Evolutionary conservation across 768 basidiomycete species (phyloP), one percentile per base, ranked within the genome.

Genomic region (Floccularia luteovirens): DNA sequence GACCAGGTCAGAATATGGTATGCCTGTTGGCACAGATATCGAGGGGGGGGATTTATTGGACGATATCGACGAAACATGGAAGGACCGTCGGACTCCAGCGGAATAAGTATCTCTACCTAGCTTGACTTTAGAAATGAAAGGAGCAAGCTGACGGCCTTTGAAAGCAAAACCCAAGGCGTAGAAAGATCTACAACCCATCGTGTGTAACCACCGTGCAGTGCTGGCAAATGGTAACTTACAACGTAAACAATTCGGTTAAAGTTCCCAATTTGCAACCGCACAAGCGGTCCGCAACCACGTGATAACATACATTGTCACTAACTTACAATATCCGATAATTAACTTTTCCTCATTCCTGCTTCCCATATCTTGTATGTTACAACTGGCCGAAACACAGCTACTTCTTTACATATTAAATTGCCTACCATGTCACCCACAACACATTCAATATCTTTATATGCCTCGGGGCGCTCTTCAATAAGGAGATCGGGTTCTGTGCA

Each of bases 1-100:
- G 5, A 72, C 77, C 25, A 92, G 66, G 14, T 76, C 72, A 2
- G 83, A 72, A 58, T 90, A 92, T 24, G 85, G 80, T 19, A 61
- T 57, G 19, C 69, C 66, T 48, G 62, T 52, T 28, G 48, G 54
- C 39, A 52, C 53, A 43, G 49, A 42, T 25, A 51, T 45, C 22
- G 56, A 47, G 37, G 56, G 61, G 24, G 54, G 48, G 24, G 59
- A 44, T 20, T 47, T 55, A 48, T 64, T 57, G 4, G 39, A 52
- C 16, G 43, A 34, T 24, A 44, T 52, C 8, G 46, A 36, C 21
- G 63, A 61, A 21, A 51, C 48, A 45, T 62, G 60, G 35, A 69
- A 56, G 42, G 43, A 56, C 38, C 63, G 64, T 47, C 45, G 48
- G 32, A 55, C 66, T 65, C 25, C 12, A 20, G 21, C 12, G 31